Evolutionary conservation across 805 yeast genomes (phyloP).

Genomic region (Torulaspora delbrueckii): DNA sequence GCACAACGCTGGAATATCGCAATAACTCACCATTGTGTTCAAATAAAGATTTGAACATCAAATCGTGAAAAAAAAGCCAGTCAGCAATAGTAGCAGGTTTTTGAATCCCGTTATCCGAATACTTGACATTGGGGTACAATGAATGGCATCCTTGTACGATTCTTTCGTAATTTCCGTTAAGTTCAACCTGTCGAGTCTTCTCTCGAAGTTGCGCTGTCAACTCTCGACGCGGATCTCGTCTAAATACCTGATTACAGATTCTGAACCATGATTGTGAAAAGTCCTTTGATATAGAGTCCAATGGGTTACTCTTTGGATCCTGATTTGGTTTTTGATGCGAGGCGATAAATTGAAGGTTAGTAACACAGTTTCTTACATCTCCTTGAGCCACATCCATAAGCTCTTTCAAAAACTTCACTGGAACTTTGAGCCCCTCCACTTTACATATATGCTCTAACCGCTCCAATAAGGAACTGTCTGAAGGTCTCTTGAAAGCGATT

Average conservation of each 20-base stretch:
- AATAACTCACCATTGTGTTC: constrained; percentile 45
- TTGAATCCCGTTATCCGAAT: constrained; percentile 55
- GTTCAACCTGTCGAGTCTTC: constrained; percentile 45
- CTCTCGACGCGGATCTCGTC: constrained; percentile 42
- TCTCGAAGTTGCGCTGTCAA: constrained; percentile 46
- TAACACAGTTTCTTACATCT: constrained; percentile 82
- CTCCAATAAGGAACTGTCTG: constrained; percentile 42
- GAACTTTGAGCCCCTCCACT: constrained; percentile 48
- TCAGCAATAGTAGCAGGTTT: constrained; percentile 63
- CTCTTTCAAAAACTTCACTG: constrained; percentile 52
- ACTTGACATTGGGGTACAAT: constrained; percentile 53
- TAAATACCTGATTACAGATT: constrained; percentile 58
- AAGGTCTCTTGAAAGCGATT: constrained; percentile 58
- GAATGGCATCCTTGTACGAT: constrained; percentile 70
- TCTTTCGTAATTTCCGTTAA: constrained; percentile 52
- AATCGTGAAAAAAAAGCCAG: constrained; percentile 73
- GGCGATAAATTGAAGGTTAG: constrained; percentile 64
- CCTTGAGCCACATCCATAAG: constrained; percentile 68
- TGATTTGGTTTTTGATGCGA: constrained; percentile 14
- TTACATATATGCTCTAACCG: constrained; percentile 50
- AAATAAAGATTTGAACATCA: constrained; percentile 38
- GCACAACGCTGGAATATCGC: constrained; percentile 52
- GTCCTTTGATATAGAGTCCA: constrained; percentile 48
- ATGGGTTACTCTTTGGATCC: constrained; percentile 9
- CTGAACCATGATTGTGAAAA: constrained; percentile 60